Conservation (phyloP, 768 basidiomycete species). For the Tricholoma sp. region DNA sequence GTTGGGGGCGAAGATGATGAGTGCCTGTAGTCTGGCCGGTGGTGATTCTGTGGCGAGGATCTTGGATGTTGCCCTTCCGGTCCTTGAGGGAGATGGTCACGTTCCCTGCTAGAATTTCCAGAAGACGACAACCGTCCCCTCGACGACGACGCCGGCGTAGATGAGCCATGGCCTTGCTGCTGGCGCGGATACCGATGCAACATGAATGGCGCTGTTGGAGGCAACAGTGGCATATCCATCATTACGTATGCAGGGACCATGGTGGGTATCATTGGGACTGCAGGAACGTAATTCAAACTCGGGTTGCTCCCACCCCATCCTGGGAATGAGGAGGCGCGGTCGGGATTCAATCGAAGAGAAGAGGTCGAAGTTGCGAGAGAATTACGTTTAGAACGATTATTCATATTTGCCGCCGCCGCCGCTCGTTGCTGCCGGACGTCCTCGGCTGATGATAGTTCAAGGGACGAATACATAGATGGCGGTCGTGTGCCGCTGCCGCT, state of each 20-base stretch:
- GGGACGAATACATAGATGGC: conserved; percentile 49
- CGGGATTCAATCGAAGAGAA: conserved; percentile 21
- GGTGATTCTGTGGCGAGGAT: conserved; percentile 19
- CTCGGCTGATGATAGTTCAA: conserved; percentile 50
- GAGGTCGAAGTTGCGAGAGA: conserved; percentile 32
- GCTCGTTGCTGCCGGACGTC: conserved; percentile 32
- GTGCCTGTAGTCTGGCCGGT: conserved; percentile 16
- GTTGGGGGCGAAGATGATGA: conserved; percentile 15
- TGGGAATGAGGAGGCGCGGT: conserved; percentile 30
- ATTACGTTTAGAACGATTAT: conserved; percentile 30
- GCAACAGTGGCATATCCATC: conserved; percentile 65
- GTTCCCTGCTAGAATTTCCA: conserved; percentile 27
- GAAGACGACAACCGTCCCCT: conserved; percentile 30
- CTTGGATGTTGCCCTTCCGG: conserved; percentile 10
- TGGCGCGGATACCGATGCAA: conserved; percentile 51
- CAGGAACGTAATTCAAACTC: conserved; percentile 30
- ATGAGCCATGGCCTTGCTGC: conserved; percentile 27
- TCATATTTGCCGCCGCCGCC: conserved; percentile 25
- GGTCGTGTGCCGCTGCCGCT: conserved; percentile 36
- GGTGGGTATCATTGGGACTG: conserved; percentile 32
- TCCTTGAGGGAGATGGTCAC: conserved; percentile 14
- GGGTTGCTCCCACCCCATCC: conserved; percentile 36
- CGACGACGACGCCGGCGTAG: conserved; percentile 30
- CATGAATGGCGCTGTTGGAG: conserved; percentile 74
- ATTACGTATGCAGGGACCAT: conserved; percentile 37